Base-by-base conservation (phyloP, 73 alveolate genomes). In the Strombidium stylifer region DNA sequence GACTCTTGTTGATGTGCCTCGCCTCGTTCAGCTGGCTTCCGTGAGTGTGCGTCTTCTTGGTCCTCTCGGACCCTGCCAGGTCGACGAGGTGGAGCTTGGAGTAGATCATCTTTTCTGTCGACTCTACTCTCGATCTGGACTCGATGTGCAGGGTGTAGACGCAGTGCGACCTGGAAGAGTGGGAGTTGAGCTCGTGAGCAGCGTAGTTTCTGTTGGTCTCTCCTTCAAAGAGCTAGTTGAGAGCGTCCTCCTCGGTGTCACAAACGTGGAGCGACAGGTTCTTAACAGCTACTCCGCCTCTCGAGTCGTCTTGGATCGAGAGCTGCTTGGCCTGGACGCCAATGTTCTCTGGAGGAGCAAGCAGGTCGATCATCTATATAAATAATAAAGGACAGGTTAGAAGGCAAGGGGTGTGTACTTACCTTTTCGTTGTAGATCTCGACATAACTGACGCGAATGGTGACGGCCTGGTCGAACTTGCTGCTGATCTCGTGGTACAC, bases 61-160 rank as follows among this genome's bases (percentile, higher is more conserved):
- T 91, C 68, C 99, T 86, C 68, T 97, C 99, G 39, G 97, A 77
- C 21, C 99, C 99, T 11, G 99, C 99, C 68, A 97, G 80, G 72
- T 97, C 99, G 28, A 97, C 99, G 40, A 97, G 61, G 61, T 97
- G 97, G 69, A 97, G 77, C 84, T 97, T 97, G 23, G 97, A 79
- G 52, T 79, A 59, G 35, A 74, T 36, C 14, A 84, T 90, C 64
- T 85, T 85, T 56, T 79, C 95, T 54, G 84, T 81, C 32, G 92
- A 81, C 80, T 81, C 97, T 6, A 88, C 93, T 41, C 82, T 67
- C 11, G 90, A 72, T 68, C 86, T 84, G 72, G 94, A 87, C 71
- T 97, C 99, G 0, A 96, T 56, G 64, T 93, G 94, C 37, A 97
- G 74, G 25, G 99, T 97, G 73, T 94, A 96, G 39, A 97, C 96